Evolutionary conservation across 1,139 yeast genomes (phyloP), one percentile per base, ranked within the genome.

Genomic region (Sugiyamaella novakii): DNA sequence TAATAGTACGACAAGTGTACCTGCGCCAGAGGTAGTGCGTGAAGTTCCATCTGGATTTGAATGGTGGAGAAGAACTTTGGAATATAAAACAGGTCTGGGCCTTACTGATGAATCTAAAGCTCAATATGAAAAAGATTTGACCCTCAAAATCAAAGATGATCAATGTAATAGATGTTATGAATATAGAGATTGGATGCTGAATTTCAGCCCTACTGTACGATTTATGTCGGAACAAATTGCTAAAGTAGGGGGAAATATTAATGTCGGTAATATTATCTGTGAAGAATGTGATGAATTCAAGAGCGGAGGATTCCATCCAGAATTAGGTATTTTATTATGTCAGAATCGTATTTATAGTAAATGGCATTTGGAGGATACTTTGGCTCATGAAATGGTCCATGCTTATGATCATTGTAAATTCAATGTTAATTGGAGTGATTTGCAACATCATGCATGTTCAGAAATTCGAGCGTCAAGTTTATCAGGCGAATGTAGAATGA

Each of bases 391-490:
- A 64, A 75, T 92, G 66, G 83, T 94, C 18, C 99, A 92, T 68
- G 94, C 91, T 47, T 92, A 88, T 68, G 99, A 92, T 67, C 84
- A 89, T 63, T 74, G 88, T 58, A 84, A 88, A 66, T 92, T 94
- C 72, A 75, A 87, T 48, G 88, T 92, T 7, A 86, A 92, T 65
- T 84, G 95, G 83, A 66, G 76, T 50, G 80, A 92, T 66, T 73
- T 94, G 63, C 80, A 81, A 61, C 98, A 92, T 63, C 98, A 92
- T 65, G 98, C 98, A 0, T 94, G 98, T 67, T 84, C 97, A 0
- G 98, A 92, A 69, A 88, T 92, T 46, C 75, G 99, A 53, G 98
- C 98, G 0, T 84, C 95, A 11, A 84, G 87, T 63, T 74, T 92
- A 31, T 86, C 96, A 61, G 99, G 99, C 6, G 99, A 92, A 65